Percentiles rank a stretch among this genome's conserved stretches.
These are phyloP conservation scores for Sporothrix mexicana DNA, from an alignment of 2,329 filamentous ascomycete genomes.

Conservation along the genomic window DNA sequence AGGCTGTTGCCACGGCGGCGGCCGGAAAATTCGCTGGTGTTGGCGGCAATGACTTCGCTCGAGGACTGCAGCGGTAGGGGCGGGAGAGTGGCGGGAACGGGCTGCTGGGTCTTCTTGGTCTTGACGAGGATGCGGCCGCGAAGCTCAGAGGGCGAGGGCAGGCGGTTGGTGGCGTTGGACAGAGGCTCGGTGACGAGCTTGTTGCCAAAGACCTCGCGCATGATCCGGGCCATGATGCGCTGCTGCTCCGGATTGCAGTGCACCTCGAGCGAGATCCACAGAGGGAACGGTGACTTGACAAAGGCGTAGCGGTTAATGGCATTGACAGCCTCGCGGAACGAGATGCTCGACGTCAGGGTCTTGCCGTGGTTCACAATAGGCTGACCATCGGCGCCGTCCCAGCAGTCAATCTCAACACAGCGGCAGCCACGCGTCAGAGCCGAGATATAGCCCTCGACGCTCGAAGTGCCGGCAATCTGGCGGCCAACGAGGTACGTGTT, in stretches of 20 bases:
- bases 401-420: slow-evolving; percentile 97
- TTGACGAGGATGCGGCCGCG: slow-evolving; percentile 88
- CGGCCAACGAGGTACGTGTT: slow-evolving; percentile 95
- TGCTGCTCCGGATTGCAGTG: slow-evolving; percentile 88
- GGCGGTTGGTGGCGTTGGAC: slow-evolving; percentile 66
- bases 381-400: slow-evolving; percentile 87
- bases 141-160: slow-evolving; percentile 87
- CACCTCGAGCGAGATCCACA: slow-evolving; percentile 95
- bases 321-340: slow-evolving; percentile 88
- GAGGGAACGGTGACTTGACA: slow-evolving; percentile 79
- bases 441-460: slow-evolving; percentile 91
- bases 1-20: slow-evolving; percentile 71
- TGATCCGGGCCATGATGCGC: slow-evolving; percentile 84
- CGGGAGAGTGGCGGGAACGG: slow-evolving; percentile 32
- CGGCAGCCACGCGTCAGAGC: slow-evolving; percentile 88
- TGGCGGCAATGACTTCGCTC: slow-evolving; percentile 38
- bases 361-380: slow-evolving; percentile 91
- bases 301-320: slow-evolving; percentile 97
- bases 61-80: slow-evolving; percentile 35
- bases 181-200: slow-evolving; percentile 78
- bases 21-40: slow-evolving; percentile 43
- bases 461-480: slow-evolving; percentile 87
- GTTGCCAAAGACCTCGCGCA: slow-evolving; percentile 82
- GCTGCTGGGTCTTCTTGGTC: slow-evolving; percentile 78
- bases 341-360: slow-evolving; percentile 85